A percentile compares a stretch with the other conserved stretches of the same genome.
Conservation (phyloP, 208 protist genomes). For the Angomonas deanei region DNA sequence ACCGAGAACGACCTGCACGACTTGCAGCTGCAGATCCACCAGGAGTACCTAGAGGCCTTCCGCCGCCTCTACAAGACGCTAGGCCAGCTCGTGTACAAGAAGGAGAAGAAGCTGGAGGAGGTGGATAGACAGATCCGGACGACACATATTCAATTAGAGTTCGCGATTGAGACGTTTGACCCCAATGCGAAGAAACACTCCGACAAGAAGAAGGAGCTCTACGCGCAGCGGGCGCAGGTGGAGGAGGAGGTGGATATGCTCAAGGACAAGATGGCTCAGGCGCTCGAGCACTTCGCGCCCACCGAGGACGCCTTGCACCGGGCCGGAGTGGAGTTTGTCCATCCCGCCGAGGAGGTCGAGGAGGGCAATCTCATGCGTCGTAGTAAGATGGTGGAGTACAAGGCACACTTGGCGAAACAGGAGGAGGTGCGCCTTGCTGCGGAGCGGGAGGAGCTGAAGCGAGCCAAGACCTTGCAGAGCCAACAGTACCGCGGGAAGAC, state of each 20-base stretch:
- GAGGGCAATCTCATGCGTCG: constrained; percentile 59
- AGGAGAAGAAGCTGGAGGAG: constrained; percentile 59
- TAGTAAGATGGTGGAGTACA: constrained; percentile 81
- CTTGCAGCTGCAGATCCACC: constrained; percentile 54
- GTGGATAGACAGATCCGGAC: constrained; percentile 45
- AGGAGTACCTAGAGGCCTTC: constrained; percentile 70
- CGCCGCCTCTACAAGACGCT: constrained; percentile 72
- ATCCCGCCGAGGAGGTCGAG: constrained; percentile 51
- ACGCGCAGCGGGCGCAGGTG: constrained; percentile 46
- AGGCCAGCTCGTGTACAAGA: constrained; percentile 73
- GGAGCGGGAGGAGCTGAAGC: constrained; percentile 74
- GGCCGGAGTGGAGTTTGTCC: constrained; percentile 45
- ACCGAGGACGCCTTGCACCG: constrained; percentile 67
- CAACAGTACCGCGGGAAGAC: constrained; percentile 76
- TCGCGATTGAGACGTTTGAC: constrained; percentile 72
- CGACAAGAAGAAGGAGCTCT: constrained; percentile 43
- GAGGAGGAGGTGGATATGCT: constrained; percentile 60
- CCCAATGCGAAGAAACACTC: constrained; percentile 70
- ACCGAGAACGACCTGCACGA: constrained; percentile 51
- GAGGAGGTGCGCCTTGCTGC: constrained; percentile 78
- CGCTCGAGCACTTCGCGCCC: constrained; percentile 62
- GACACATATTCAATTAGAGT: constrained; percentile 66
- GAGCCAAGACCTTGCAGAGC: constrained; percentile 51
- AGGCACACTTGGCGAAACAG: constrained; percentile 64
- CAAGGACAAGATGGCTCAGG: constrained; percentile 54